phyloP scores from a whole-genome alignment of 2,329 filamentous ascomycete genomes.

The Fusarium torulosum region DNA sequence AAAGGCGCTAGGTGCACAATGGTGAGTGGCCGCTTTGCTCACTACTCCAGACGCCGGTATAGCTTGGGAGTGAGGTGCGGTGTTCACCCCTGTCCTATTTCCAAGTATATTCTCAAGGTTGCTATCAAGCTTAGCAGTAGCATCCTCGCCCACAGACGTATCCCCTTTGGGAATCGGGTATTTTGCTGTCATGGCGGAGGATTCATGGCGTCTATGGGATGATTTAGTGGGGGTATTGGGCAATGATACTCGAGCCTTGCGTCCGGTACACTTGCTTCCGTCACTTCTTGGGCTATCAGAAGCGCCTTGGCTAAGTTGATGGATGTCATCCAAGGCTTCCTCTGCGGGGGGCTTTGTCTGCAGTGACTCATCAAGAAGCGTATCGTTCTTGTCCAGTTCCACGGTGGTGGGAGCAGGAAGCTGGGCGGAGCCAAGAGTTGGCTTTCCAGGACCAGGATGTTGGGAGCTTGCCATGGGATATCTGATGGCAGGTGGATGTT shows the following conservation, averaged over 20 bases:
- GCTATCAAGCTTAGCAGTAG: not conserved
- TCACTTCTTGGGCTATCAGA: conserved; percentile 18
- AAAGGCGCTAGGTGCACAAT: conserved; percentile 42
- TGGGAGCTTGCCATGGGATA: conserved; percentile 12
- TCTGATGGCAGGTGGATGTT: not conserved
- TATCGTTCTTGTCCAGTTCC: not conserved
- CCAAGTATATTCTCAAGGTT: not conserved
- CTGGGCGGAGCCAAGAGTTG: not conserved
- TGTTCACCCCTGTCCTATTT: not conserved
- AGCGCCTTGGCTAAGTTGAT: not conserved
- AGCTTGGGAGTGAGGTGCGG: not conserved
- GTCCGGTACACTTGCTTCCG: conserved; percentile 6
- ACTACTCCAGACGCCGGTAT: not conserved
- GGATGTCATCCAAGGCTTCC: conserved; percentile 40
- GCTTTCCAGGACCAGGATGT: not conserved
- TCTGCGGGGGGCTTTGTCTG: conserved; percentile 51
- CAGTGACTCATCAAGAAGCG: conserved; percentile 8
- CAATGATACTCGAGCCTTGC: conserved; percentile 43
- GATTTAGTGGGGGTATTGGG: conserved; percentile 27
- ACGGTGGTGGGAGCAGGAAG: not conserved
- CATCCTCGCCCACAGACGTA: not conserved
- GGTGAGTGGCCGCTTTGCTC: conserved; percentile 5
- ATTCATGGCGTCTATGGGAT: not conserved
- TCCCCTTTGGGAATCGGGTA: not conserved
- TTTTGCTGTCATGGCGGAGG: not conserved